These are phyloP conservation scores for Colletotrichum filicis DNA, from an alignment of 2,329 filamentous ascomycete genomes.

Conservation along the genomic window DNA sequence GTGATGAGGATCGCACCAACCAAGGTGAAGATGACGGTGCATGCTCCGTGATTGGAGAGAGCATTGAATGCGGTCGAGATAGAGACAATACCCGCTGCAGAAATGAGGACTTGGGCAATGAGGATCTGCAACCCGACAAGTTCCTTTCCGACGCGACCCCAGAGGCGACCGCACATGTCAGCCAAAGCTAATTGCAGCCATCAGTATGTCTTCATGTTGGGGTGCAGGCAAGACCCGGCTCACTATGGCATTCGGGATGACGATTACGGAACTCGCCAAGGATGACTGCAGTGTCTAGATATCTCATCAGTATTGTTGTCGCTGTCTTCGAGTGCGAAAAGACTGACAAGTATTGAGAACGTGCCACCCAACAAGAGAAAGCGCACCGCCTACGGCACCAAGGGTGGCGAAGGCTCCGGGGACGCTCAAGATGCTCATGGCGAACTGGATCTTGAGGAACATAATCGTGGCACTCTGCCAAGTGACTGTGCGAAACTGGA, in stretches of 20 bases:
- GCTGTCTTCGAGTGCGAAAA: not conserved
- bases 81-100: conserved; percentile 37
- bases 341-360: not conserved
- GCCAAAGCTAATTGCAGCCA: conserved; percentile 33
- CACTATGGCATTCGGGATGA: not conserved
- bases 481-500: conserved; percentile 45
- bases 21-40: conserved; percentile 62
- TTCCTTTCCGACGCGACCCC: conserved; percentile 62
- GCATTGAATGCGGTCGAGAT: conserved; percentile 40
- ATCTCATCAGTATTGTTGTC: not conserved
- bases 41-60: conserved; percentile 40
- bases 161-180: conserved; percentile 51
- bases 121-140: conserved; percentile 53
- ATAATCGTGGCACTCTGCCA: conserved; percentile 53
- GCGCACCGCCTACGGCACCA: conserved; percentile 50
- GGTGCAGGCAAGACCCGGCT: not conserved
- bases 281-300: not conserved
- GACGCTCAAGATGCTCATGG: conserved; percentile 40
- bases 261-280: not conserved
- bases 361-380: conserved; percentile 39
- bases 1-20: conserved; percentile 61
- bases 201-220: not conserved
- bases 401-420: conserved; percentile 35
- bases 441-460: conserved; percentile 49
- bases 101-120: conserved; percentile 40